phyloP scores from a whole-genome alignment of 768 basidiomycete species.

The Trametes cubensis region DNA sequence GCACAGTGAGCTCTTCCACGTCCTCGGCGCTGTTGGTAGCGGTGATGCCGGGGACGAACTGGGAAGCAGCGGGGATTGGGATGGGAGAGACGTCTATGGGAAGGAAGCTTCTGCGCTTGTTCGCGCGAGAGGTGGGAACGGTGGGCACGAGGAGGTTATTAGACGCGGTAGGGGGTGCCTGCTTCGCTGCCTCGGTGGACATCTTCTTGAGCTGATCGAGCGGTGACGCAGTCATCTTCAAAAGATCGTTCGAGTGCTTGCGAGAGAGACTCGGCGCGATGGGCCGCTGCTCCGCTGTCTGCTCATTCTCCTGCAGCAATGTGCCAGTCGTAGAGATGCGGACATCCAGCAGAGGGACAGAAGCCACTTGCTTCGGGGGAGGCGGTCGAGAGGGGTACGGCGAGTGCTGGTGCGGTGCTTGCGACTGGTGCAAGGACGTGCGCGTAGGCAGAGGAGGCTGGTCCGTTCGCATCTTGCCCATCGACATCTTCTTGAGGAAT shows the following conservation, averaged over 20 bases:
- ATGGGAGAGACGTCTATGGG: constrained; percentile 77
- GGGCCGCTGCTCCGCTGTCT: constrained; percentile 19
- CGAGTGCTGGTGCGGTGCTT: constrained; percentile 30
- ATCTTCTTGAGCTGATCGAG: constrained; percentile 26
- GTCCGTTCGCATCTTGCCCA: constrained; percentile 86
- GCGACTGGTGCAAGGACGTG: constrained; percentile 37
- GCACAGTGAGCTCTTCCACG: constrained; percentile 30
- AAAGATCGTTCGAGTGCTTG: constrained; percentile 20
- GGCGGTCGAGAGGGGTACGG: constrained; percentile 17
- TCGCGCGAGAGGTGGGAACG: constrained; percentile 49
- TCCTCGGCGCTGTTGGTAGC: constrained; percentile 43
- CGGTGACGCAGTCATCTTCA: constrained; percentile 18
- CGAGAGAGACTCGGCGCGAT: constrained; percentile 20
- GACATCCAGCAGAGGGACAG: constrained; percentile 62
- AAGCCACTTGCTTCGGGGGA: constrained; percentile 16
- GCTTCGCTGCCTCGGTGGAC: constrained; percentile 28
- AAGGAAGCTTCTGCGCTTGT: constrained; percentile 86
- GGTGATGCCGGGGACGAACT: constrained; percentile 57
- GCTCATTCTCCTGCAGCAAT: constrained; percentile 41
- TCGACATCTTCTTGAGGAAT: constrained; percentile 98
- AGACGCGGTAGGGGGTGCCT: constrained; percentile 18
- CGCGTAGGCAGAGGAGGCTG: constrained; percentile 42
- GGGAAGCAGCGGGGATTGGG: constrained; percentile 62
- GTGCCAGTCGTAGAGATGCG: constrained; percentile 73
- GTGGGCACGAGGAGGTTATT: constrained; percentile 45